Percentiles rank a stretch among this genome's conserved stretches.
phyloP scores from a whole-genome alignment of 2,329 filamentous ascomycete species.

The Nothomitra cinnamomea region DNA sequence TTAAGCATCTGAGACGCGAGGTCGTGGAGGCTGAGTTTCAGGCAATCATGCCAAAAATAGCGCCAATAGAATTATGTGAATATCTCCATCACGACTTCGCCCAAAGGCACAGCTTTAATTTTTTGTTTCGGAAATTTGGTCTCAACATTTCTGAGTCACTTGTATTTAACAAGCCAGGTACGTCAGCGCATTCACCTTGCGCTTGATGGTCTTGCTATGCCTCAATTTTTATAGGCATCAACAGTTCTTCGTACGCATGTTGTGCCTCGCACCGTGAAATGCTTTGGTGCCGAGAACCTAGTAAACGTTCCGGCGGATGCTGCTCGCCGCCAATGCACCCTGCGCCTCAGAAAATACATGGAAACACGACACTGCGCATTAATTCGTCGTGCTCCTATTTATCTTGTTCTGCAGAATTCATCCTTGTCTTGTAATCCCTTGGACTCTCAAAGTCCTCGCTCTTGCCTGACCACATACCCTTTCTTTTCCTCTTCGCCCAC shows the following conservation, averaged over 20 bases:
- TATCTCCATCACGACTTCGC: neutral
- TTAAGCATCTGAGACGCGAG: neutral
- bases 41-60: neutral
- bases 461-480: conserved; percentile 56
- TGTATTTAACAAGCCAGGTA: too few species aligned
- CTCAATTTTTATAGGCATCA: too few species aligned
- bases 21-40: neutral
- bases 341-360: neutral
- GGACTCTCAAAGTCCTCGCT: conserved; percentile 57
- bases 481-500: conserved; percentile 43
- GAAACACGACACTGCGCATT: neutral
- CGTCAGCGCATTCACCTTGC: too few species aligned
- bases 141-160: too few species aligned
- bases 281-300: too few species aligned
- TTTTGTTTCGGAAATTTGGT: too few species aligned
- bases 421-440: conserved; percentile 63
- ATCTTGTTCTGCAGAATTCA: conserved; percentile 23
- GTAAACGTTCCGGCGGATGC: too few species aligned
- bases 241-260: too few species aligned
- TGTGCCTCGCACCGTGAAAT: too few species aligned
- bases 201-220: too few species aligned
- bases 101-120: too few species aligned
- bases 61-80: neutral
- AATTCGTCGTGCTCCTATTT: neutral
- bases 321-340: too few species aligned